phyloP scores from a whole-genome alignment of 257 asterid species.

The Cruciata laevipes region DNA sequence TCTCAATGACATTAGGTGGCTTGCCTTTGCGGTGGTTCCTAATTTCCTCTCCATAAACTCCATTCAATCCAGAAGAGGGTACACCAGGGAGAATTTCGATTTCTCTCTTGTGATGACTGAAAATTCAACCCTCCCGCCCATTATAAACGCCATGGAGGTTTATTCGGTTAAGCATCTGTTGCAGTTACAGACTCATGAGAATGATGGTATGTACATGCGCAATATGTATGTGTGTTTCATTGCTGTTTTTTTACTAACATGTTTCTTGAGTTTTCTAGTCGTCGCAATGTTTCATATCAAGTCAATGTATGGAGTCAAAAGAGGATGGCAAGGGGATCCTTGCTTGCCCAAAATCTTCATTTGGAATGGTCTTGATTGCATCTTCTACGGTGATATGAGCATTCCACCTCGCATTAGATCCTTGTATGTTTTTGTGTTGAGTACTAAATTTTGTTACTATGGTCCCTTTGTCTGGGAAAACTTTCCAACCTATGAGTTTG shows the following conservation, averaged over 20 bases:
- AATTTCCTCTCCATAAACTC: neutral
- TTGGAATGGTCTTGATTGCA: slow-evolving; percentile 44
- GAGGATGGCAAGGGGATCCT: slow-evolving; percentile 47
- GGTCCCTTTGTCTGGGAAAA: neutral
- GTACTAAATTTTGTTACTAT: neutral
- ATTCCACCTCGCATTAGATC: slow-evolving; percentile 19
- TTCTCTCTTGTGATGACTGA: neutral
- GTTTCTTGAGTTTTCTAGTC: slow-evolving; percentile 12
- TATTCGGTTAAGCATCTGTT: slow-evolving; percentile 18
- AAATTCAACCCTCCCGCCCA: slow-evolving; percentile 21
- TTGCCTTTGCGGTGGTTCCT: neutral
- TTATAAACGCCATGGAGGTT: slow-evolving; percentile 30
- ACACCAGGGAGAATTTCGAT: too few relatives aligned
- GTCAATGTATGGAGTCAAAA: slow-evolving; percentile 21
- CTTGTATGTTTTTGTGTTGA: slow-evolving; percentile 21
- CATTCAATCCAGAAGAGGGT: neutral
- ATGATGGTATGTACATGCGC: slow-evolving; percentile 21
- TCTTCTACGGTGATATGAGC: neutral
- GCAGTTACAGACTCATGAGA: slow-evolving; percentile 25
- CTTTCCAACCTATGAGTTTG: neutral
- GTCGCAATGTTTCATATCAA: slow-evolving; percentile 22
- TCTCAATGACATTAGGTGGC: neutral
- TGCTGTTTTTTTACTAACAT: neutral
- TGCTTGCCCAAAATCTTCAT: slow-evolving; percentile 21
- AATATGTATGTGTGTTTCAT: neutral